A percentile compares a stretch with the other conserved stretches of the same genome.
phyloP scores from a whole-genome alignment of 2,329 filamentous ascomycete genomes.

The Fusarium cyanostomum region DNA sequence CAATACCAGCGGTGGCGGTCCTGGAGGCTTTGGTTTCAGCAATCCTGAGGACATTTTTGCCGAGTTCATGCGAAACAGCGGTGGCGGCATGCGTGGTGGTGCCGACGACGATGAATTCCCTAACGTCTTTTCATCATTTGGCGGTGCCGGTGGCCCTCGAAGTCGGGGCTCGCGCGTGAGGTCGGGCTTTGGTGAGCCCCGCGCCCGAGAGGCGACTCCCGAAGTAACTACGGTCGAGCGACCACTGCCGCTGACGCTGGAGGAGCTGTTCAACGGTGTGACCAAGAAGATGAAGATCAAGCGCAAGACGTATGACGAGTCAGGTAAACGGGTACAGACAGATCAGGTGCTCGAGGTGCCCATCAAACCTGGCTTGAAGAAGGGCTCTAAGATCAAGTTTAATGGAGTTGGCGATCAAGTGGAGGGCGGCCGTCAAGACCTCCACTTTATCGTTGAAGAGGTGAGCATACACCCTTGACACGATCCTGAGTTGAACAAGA shows the following conservation, averaged over 20 bases:
- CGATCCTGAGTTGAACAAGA: neutral
- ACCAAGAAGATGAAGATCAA: conserved; percentile 99
- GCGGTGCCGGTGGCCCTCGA: conserved; percentile 48
- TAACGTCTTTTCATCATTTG: conserved; percentile 65
- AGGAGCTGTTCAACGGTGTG: conserved; percentile 86
- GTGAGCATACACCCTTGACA: conserved; percentile 59
- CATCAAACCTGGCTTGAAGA: conserved; percentile 95
- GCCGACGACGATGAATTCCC: conserved; percentile 58
- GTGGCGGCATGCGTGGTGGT: conserved; percentile 55
- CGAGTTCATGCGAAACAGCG: conserved; percentile 74
- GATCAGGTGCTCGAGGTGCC: conserved; percentile 94
- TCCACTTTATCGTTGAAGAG: conserved; percentile 95
- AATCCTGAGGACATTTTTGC: conserved; percentile 86
- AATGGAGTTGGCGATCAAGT: conserved; percentile 97
- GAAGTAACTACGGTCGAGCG: conserved; percentile 93
- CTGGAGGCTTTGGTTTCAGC: conserved; percentile 80
- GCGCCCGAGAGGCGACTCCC: conserved; percentile 63
- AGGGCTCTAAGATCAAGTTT: conserved; percentile 98
- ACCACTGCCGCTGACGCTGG: conserved; percentile 80
- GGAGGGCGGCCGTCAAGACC: conserved; percentile 92
- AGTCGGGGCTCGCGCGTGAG: conserved; percentile 56
- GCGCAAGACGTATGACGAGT: conserved; percentile 90
- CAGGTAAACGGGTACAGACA: conserved; percentile 83
- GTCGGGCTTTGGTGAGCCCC: conserved; percentile 48
- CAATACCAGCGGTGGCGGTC: conserved; percentile 62